Conservation (phyloP, 2,329 filamentous ascomycete genomes). For the Colletotrichum sidae region DNA sequence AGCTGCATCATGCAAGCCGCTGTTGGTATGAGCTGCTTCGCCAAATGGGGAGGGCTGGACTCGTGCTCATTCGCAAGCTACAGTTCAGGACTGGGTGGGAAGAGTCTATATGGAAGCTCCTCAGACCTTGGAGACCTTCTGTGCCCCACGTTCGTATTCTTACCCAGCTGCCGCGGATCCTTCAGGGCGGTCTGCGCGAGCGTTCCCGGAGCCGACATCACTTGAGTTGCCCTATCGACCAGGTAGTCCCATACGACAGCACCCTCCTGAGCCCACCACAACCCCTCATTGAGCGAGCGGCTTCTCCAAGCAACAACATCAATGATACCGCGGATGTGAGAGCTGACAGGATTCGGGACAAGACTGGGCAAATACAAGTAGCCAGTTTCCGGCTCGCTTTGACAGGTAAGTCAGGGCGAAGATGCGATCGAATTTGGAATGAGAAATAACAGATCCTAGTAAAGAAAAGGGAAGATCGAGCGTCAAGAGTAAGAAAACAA, state of each 20-base stretch:
- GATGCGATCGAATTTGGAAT: slow-evolving; percentile 27
- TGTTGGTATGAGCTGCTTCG: slow-evolving; percentile 27
- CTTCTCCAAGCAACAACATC: not conserved
- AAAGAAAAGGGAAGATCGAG: not conserved
- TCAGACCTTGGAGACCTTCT: slow-evolving; percentile 18
- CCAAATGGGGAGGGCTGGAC: slow-evolving; percentile 9
- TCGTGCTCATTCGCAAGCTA: slow-evolving; percentile 8
- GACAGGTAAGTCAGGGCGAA: slow-evolving; percentile 19
- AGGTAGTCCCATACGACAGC: slow-evolving; percentile 7
- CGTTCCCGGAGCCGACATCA: slow-evolving; percentile 18
- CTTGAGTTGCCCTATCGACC: slow-evolving; percentile 20
- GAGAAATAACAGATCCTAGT: slow-evolving; percentile 19
- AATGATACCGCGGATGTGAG: slow-evolving; percentile 21
- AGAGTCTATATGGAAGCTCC: slow-evolving; percentile 14
- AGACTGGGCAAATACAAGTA: not conserved
- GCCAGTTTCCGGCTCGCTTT: slow-evolving; percentile 21
- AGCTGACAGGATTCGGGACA: slow-evolving; percentile 27
- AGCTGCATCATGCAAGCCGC: slow-evolving; percentile 33
- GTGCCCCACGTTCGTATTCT: slow-evolving; percentile 15
- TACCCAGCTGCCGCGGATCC: slow-evolving; percentile 20
- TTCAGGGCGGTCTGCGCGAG: slow-evolving; percentile 25
- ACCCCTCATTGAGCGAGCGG: slow-evolving; percentile 9
- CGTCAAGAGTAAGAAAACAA: not conserved
- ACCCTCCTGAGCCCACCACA: slow-evolving; percentile 13
- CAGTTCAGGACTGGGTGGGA: slow-evolving; percentile 22